Base-by-base conservation (phyloP, 1,284 basidiomycete species). In the Fomitopsis palustris region DNA sequence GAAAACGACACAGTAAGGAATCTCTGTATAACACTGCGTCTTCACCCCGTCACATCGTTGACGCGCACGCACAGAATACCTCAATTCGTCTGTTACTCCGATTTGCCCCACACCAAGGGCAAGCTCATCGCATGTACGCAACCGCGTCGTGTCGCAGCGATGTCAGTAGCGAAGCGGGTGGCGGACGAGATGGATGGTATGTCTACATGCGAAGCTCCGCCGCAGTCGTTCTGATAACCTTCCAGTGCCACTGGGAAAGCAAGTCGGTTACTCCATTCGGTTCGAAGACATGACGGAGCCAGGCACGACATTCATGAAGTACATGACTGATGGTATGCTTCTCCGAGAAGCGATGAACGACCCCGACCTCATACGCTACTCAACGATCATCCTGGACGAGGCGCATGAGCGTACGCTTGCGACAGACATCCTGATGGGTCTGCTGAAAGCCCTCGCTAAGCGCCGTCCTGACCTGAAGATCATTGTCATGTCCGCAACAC, bases 281-380 rank as follows among this genome's bases (percentile, higher is more conserved):
- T 99, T 99, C 75, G 96, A 99, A 75, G 96, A 99, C 72, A 94
- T 95, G 88, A 98, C 96, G 10, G 91, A 95, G 64, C 84, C 85
- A 0, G 92, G 92, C 0, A 92, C 87, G 8, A 98, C 95, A 0
- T 96, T 97, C 75, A 80, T 98, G 66, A 96, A 96, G 73, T 98
- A 99, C 79, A 98, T 99, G 96, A 99, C 96, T 12, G 96, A 99
- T 67, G 96, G 96, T 84, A 97, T 98, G 95, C 70, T 95, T 60
- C 83, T 97, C 29, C 89, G 96, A 42, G 96, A 98, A 78, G 96
- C 95, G 7, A 98, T 98, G 93, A 93, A 96, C 75, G 97, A 99
- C 74, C 91, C 93, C 33, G 83, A 87, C 53, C 85, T 98, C 29
- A 81, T 84, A 53, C 86, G 94, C 12, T 99, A 99, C 77, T 96